Percentiles rank a stretch among this genome's conserved stretches.
These are phyloP conservation scores for Tetrahymena elliotti DNA, from an alignment of 73 alveolate species.

Conservation along the genomic window DNA sequence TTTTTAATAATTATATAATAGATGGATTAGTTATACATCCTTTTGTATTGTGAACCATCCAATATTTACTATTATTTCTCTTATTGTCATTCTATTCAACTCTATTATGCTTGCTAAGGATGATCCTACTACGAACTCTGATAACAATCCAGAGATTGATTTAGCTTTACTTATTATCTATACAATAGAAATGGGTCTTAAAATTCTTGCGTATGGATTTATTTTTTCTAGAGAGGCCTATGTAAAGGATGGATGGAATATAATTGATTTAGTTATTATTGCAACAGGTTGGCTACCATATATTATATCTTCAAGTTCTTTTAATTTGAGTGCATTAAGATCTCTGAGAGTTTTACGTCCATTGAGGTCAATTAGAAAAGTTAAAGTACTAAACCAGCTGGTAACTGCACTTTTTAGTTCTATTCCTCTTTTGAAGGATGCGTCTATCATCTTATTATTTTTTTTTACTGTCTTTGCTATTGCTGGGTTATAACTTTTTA, in stretches of 20 bases:
- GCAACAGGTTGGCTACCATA: slow-evolving; percentile 59
- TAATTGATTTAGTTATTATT: slow-evolving; percentile 57
- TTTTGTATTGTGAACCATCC: neutral
- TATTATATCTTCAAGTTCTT: slow-evolving; percentile 36
- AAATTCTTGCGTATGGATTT: slow-evolving; percentile 44
- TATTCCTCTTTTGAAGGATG: slow-evolving; percentile 82
- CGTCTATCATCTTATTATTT: slow-evolving; percentile 78
- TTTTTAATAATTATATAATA: too few species aligned
- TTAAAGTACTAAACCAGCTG: slow-evolving; percentile 86
- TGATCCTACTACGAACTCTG: slow-evolving; percentile 54
- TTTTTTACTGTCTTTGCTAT: slow-evolving; percentile 85
- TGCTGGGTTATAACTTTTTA: slow-evolving; percentile 88
- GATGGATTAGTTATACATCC: neutral
- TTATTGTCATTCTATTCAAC: slow-evolving; percentile 40
- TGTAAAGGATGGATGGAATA: slow-evolving; percentile 66
- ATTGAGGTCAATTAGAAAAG: slow-evolving; percentile 85
- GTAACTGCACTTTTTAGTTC: slow-evolving; percentile 86
- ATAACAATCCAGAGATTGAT: slow-evolving; percentile 18
- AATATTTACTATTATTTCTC: slow-evolving; percentile 12
- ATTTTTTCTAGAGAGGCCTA: slow-evolving; percentile 27
- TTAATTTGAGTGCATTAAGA: slow-evolving; percentile 76
- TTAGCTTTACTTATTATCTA: slow-evolving; percentile 9
- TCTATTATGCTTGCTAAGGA: slow-evolving; percentile 69
- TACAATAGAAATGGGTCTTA: slow-evolving; percentile 41
- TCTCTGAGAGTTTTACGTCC: slow-evolving; percentile 95